Percentiles rank a stretch among this genome's conserved stretches.
Conservation (phyloP, 352 stramenopile species). For the Salisapilia sapeloensis region DNA sequence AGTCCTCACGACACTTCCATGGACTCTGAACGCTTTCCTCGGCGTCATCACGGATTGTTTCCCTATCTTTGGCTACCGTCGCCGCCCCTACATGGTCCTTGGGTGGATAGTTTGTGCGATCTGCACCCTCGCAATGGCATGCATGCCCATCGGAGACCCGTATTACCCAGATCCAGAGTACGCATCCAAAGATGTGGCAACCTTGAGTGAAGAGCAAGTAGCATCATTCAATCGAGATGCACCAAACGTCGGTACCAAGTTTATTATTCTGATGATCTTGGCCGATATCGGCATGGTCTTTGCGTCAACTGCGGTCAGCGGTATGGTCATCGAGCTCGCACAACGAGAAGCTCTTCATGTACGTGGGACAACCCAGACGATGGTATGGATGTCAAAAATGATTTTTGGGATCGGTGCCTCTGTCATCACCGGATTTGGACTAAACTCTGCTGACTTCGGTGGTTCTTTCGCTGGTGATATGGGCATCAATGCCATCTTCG, state of each 20-base stretch:
- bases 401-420: constrained; percentile 19
- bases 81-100: constrained; percentile 21
- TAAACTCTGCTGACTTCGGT: constrained; percentile 37
- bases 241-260: constrained; percentile 16
- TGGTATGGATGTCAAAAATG: constrained; percentile 22
- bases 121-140: constrained; percentile 15
- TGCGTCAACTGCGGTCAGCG: constrained; percentile 19
- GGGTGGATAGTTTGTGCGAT: constrained; percentile 14
- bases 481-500: constrained; percentile 32
- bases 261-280: constrained; percentile 38
- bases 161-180: constrained; percentile 33
- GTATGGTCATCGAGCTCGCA: constrained; percentile 29
- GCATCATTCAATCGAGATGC: constrained; percentile 22
- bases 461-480: constrained; percentile 27
- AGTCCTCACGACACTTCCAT: constrained; percentile 12
- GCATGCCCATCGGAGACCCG: constrained; percentile 15
- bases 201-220: constrained; percentile 15
- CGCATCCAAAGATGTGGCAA: constrained; percentile 7
- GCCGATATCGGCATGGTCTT: constrained; percentile 28
- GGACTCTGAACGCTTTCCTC: constrained; percentile 16
- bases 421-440: constrained; percentile 28
- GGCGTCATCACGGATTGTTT: constrained; percentile 21
- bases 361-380: constrained; percentile 22
- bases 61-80: constrained; percentile 21
- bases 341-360: constrained; percentile 24